A percentile compares a stretch with the other conserved stretches of the same genome.
Conservation (phyloP, 2,329 filamentous ascomycete species). For the Trichophaea hybrida region DNA sequence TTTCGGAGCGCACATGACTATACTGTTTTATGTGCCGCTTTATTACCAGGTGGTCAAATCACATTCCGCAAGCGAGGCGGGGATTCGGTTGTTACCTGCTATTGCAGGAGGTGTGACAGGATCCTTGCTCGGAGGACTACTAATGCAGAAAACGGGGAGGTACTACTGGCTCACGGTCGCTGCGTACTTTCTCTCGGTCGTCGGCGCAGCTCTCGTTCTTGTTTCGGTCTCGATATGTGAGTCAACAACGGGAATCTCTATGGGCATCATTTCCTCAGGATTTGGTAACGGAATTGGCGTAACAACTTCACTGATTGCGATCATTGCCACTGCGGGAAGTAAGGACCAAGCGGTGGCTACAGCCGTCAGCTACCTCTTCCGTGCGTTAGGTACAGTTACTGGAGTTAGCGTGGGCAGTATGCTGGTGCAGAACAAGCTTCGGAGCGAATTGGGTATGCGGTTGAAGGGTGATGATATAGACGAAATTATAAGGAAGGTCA, state of each 20-base stretch:
- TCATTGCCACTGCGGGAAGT: conserved; percentile 53
- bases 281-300: conserved; percentile 47
- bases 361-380: conserved; percentile 69
- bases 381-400: conserved; percentile 51
- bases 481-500: conserved; percentile 50
- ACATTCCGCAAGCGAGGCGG: conserved; percentile 48
- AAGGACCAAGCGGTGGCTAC: conserved; percentile 61
- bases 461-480: conserved; percentile 21
- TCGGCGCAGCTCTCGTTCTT: conserved; percentile 43
- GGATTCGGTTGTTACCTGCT: conserved; percentile 50
- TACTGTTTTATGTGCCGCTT: conserved; percentile 59
- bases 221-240: conserved; percentile 27
- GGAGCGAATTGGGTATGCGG: conserved; percentile 37
- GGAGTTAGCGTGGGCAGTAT: conserved; percentile 57
- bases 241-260: conserved; percentile 35
- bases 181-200: conserved; percentile 40
- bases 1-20: conserved; percentile 45
- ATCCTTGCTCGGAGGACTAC: conserved; percentile 48
- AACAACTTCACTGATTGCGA: conserved; percentile 55
- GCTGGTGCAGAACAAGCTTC: conserved; percentile 54
- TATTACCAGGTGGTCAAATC: conserved; percentile 62
- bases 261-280: conserved; percentile 42
- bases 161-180: conserved; percentile 55
- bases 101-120: conserved; percentile 49
- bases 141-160: conserved; percentile 55